These are phyloP conservation scores for Capsicum rhomboideum DNA, from an alignment of 257 asterid genomes.

Conservation along the genomic window DNA sequence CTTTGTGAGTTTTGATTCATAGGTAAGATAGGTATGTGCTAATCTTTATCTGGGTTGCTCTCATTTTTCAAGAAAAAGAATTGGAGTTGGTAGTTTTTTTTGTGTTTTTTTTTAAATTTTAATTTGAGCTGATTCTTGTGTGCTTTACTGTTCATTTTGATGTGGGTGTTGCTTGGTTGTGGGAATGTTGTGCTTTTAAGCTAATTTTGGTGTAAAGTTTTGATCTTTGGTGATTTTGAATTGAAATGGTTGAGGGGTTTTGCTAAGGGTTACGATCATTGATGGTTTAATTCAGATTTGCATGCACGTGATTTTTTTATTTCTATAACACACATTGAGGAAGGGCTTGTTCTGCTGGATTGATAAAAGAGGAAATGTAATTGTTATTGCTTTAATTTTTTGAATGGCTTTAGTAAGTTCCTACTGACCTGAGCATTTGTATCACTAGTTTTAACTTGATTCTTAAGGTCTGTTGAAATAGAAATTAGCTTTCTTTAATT, in stretches of 20 bases:
- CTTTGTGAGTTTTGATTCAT: too few species aligned
- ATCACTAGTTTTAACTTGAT: neutral
- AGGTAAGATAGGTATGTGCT: too few species aligned
- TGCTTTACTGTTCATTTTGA: slow-evolving; percentile 13
- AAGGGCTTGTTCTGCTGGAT: neutral
- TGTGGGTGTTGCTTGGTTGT: slow-evolving; percentile 23
- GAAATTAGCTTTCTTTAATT: neutral
- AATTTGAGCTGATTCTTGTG: slow-evolving; percentile 40
- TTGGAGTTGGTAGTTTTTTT: neutral
- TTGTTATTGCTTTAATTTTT: neutral
- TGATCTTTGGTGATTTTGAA: too few species aligned
- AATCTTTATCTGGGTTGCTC: too few species aligned
- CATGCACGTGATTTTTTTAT: slow-evolving; percentile 5
- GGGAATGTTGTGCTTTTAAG: too few species aligned
- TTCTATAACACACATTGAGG: neutral
- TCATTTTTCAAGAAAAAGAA: neutral
- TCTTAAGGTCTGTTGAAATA: neutral
- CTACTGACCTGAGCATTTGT: neutral
- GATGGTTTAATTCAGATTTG: neutral
- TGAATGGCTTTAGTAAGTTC: neutral
- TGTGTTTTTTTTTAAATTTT: slow-evolving; percentile 1
- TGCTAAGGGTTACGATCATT: neutral
- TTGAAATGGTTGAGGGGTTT: too few species aligned
- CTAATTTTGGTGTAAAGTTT: too few species aligned
- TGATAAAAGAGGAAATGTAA: neutral